phyloP scores from a whole-genome alignment of 495 filamentous ascomycete species.

The Podospora tetraspora region DNA sequence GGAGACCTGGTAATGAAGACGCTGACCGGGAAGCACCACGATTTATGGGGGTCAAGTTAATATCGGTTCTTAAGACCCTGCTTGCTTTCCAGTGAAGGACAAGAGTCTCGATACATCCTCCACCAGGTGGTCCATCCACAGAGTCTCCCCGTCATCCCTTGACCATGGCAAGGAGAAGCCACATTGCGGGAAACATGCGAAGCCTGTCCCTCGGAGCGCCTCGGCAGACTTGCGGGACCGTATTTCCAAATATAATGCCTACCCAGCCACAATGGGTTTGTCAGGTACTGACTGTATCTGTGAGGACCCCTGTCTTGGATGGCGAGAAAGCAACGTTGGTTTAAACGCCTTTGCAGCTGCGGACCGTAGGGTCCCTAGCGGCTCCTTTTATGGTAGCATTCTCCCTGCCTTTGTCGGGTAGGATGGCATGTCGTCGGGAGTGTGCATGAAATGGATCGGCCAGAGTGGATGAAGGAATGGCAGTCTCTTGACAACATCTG shows the following conservation, averaged over 20 bases:
- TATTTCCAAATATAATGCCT: not conserved
- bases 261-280: not conserved
- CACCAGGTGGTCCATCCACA: not conserved
- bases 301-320: not conserved
- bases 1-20: not conserved
- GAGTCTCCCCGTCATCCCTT: not conserved
- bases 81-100: not conserved
- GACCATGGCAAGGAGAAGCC: not conserved
- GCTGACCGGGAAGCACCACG: not conserved
- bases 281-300: not conserved
- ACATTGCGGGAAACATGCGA: not conserved
- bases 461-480: not conserved
- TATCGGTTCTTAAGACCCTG: too few species aligned
- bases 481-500: not conserved
- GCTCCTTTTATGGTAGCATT: not conserved
- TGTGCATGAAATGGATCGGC: not conserved
- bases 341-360: constrained; percentile 5
- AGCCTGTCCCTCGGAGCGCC: not conserved
- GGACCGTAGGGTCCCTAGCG: constrained; percentile 14
- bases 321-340: constrained; percentile 4
- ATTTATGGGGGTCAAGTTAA: too few species aligned
- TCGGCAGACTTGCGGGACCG: not conserved
- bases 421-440: not conserved
- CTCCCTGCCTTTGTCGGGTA: not conserved
- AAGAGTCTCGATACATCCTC: not conserved